phyloP scores from a whole-genome alignment of 2,329 filamentous ascomycete genomes.

The Teratosphaeriaceae sp. region DNA sequence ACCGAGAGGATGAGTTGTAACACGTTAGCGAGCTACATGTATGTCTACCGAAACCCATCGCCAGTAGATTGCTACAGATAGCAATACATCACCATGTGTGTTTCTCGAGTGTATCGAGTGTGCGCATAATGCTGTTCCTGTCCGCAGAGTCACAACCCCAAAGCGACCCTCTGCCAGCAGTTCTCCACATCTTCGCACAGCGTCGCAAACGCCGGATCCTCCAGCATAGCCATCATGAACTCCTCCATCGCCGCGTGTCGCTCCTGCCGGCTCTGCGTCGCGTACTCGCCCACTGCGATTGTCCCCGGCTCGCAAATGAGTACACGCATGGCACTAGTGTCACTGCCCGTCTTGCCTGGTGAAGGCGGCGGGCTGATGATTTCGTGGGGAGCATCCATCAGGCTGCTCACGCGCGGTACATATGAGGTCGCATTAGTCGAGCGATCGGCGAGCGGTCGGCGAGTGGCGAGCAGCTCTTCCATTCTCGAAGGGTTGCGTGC shows the following conservation, averaged over 20 bases:
- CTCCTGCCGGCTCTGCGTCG: slow-evolving; percentile 33
- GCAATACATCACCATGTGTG: no score
- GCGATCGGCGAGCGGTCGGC: slow-evolving; percentile 8
- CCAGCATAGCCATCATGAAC: slow-evolving; percentile 45
- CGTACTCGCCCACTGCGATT: slow-evolving; percentile 27
- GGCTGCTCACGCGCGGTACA: slow-evolving; percentile 17
- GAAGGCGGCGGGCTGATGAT: slow-evolving; percentile 14
- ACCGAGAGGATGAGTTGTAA: no score
- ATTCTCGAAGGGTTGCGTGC: slow-evolving; percentile 9
- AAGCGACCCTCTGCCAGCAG: slow-evolving; percentile 43
- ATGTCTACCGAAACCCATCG: no score
- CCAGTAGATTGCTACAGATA: no score
- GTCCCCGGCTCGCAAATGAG: neutral
- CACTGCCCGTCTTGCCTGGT: slow-evolving; percentile 6
- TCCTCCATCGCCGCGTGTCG: slow-evolving; percentile 40
- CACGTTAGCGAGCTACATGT: no score
- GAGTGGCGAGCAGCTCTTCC: slow-evolving; percentile 12
- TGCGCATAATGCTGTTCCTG: no score
- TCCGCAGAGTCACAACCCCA: no score
- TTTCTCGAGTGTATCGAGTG: no score
- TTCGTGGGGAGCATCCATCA: slow-evolving; percentile 22
- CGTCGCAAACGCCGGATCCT: slow-evolving; percentile 43
- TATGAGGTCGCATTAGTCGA: slow-evolving; percentile 7
- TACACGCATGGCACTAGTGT: no score
- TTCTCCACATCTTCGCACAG: slow-evolving; percentile 46